These are phyloP conservation scores for Neofusicoccum umdonicola DNA, from an alignment of 2,329 filamentous ascomycete genomes.

Conservation along the genomic window DNA sequence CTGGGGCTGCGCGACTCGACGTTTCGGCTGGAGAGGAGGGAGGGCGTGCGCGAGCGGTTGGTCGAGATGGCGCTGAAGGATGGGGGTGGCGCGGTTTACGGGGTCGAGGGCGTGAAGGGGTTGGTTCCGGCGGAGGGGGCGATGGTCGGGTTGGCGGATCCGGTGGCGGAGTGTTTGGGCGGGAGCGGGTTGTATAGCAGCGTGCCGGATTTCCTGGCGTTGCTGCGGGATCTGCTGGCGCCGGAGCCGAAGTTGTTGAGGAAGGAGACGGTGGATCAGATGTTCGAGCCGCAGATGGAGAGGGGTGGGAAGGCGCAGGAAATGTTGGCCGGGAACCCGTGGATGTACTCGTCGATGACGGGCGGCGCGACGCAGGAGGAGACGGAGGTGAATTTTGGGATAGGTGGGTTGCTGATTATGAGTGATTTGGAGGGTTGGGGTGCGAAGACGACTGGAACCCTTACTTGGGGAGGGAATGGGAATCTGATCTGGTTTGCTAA, in stretches of 20 bases:
- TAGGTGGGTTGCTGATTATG: constrained; percentile 30
- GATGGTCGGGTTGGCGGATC: not conserved
- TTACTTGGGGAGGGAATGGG: constrained; percentile 33
- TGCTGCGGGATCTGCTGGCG: constrained; percentile 19
- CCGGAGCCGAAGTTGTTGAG: constrained; percentile 21
- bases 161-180: not conserved
- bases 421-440: constrained; percentile 22
- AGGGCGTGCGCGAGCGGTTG: not conserved
- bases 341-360: constrained; percentile 27
- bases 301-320: not conserved
- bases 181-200: not conserved
- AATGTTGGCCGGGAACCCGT: constrained; percentile 15
- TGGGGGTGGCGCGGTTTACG: constrained; percentile 21
- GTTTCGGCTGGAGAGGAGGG: constrained; percentile 19
- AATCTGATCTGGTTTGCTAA: constrained; percentile 31
- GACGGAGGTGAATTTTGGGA: constrained; percentile 22
- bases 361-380: constrained; percentile 20
- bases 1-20: constrained; percentile 25
- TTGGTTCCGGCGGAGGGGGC: constrained; percentile 26
- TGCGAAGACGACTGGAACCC: constrained; percentile 18
- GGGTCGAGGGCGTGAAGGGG: constrained; percentile 23
- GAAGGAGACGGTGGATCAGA: not conserved
- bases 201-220: not conserved
- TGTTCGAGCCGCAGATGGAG: constrained; percentile 20
- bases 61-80: constrained; percentile 27